Base-by-base conservation (phyloP, 1,284 basidiomycete species). In the Cronartium quercuum region DNA sequence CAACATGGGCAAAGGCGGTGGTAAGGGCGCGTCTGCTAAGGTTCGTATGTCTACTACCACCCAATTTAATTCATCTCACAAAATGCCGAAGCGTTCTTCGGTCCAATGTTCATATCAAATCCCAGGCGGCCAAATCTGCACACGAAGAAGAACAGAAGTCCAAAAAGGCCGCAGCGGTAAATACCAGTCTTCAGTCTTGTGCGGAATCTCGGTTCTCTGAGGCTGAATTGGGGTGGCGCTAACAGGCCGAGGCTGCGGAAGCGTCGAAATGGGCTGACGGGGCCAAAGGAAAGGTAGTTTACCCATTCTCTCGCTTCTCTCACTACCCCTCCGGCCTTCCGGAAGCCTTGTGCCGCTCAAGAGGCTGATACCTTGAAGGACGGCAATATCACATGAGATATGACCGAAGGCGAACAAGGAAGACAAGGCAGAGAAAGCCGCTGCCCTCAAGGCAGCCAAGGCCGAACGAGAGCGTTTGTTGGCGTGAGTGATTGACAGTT, bases 231-330 rank as follows among this genome's bases (percentile, higher is more conserved):
- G 29, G 29, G 29, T 29, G 29, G 29, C 29, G 29, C 29, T 29
- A 29, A 29, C 29, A 40, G 1, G 37, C 35, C 1, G 71, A 75
- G 24, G 71, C 51, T 1, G 65, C 51, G 7, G 71, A 75, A 44
- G 71, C 64, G 57, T 64, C 63, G 42, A 66, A 75, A 62, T 75
- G 71, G 71, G 40, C 64, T 18, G 71, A 75, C 51, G 71, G 71
- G 35, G 71, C 71, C 9, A 73, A 73, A 35, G 70, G 64, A 2
- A 73, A 55, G 51, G 51, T 55, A 55, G 42, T 3, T n/a, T 3
- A 66, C n/a, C 41, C 37, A 47, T 18, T 24, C 24, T 21, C 62
- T 64, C 40, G 37, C 42, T 34, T 29, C 47, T 15, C 47, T 15
- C 47, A 21, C 47, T 15, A 15, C 21, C 47, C 21, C 47, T 51